Evolutionary conservation across 306 rosid genomes (phyloP), one percentile per base, ranked within the genome.

Genomic region (Spatholobus suberectus): DNA sequence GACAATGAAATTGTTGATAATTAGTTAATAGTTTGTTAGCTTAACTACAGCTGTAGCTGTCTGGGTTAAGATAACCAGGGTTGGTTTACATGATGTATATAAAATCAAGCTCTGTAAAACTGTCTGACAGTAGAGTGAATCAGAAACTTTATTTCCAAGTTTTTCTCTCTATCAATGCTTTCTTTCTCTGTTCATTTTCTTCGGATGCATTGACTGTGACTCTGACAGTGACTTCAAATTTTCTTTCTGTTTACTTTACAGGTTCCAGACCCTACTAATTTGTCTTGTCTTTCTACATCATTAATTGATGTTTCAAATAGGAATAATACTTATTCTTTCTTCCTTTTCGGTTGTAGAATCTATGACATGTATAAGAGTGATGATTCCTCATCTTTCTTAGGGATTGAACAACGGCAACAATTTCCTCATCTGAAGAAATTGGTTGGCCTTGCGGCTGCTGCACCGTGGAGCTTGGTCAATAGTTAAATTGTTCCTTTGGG

Each of bases 381-480:
- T 59, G 89, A 83, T 82, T 85, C 86, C 69, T 82, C 92, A 43
- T 77, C 88, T 73, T 89, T 93, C 86, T 29, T 86, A 49, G 96
- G 90, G 80, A 87, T 93, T 71, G 98, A 93, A 14, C 13, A 9
- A 57, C 5, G 5, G 89, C 97, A 89, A 71, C 98, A 92, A 75
- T 86, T 89, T 87, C 97, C 94, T 37, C 94, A 89, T 83, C 92
- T 93, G 71, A 93, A 90, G 82, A 97, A 95, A 62, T 95, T 92
- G 97, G 90, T 93, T 78, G 99, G 96, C 68, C 79, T 91, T 81
- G 87, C 94, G 24, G 87, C 88, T 87, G 94, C 94, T 58, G 94
- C 54, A 83, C 89, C 40, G 92, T 95, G 78, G 95, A 95, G 89
- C 90, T 93, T 82, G 98, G 95, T 80, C 95, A 91, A 93, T 95